These are phyloP conservation scores for Musa schizocarpa DNA, from an alignment of 176 grass and related monocot species.

Conservation along the genomic window DNA sequence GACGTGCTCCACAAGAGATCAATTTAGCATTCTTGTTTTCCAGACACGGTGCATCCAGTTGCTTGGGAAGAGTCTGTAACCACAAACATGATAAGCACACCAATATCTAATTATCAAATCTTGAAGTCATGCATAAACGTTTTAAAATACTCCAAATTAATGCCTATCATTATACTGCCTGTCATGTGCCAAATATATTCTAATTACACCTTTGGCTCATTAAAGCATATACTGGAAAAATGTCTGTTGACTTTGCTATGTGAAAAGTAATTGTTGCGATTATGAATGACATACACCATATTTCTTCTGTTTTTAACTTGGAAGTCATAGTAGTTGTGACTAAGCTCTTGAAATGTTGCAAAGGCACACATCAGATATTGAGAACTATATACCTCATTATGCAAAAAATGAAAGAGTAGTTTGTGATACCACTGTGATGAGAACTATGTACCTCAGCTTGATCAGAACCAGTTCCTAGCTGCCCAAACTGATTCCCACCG, in stretches of 20 bases:
- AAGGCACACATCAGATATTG: neutral
- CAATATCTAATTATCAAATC: neutral
- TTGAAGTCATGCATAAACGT: neutral
- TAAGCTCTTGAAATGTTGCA: neutral
- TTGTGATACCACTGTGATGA: neutral
- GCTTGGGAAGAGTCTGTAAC: constrained; percentile 75
- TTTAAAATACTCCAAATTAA: no score
- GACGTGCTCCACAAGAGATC: constrained; percentile 95
- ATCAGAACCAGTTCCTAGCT: constrained; percentile 95
- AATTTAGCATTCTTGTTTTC: constrained; percentile 81
- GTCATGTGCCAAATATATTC: no score
- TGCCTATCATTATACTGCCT: no score
- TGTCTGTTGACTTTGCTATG: neutral
- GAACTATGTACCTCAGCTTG: constrained; percentile 70
- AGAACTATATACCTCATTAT: neutral
- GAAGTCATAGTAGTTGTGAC: neutral
- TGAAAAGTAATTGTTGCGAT: neutral
- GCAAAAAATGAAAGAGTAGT: neutral
- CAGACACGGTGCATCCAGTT: constrained; percentile 72
- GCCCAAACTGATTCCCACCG: constrained; percentile 95
- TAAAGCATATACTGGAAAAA: neutral
- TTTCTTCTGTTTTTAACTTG: no score
- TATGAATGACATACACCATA: no score
- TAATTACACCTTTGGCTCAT: neutral
- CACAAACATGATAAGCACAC: no score